Conservation (phyloP, 495 filamentous ascomycete genomes). For the Penicillium dipodomyicola region DNA sequence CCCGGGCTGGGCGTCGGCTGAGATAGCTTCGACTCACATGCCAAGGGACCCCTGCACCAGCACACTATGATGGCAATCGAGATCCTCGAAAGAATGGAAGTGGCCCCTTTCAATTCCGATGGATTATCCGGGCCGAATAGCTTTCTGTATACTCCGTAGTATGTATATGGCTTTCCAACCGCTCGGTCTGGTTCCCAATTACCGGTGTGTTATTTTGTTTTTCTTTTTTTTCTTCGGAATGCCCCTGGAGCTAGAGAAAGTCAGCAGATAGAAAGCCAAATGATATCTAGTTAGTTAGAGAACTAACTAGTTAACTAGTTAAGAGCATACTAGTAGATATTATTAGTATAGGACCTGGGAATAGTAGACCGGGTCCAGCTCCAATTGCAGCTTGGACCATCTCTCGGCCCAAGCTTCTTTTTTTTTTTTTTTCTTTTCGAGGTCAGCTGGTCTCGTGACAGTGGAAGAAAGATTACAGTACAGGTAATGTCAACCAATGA, state of each 20-base stretch:
- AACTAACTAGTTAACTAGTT: too few relatives aligned
- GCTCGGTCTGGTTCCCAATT: conserved; percentile 1
- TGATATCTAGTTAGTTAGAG: too few relatives aligned
- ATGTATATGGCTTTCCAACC: not conserved
- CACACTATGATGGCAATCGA: not conserved
- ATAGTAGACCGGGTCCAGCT: not conserved
- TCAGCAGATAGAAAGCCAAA: not conserved
- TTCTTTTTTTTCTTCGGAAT: not conserved
- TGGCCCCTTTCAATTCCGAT: conserved; percentile 2
- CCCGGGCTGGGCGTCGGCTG: conserved; percentile 24
- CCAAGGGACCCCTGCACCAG: conserved; percentile 26
- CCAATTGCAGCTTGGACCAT: conserved; percentile 7
- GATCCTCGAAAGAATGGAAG: conserved; percentile 3
- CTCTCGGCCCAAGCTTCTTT: conserved; percentile 23
- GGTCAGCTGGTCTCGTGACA: conserved; percentile 25
- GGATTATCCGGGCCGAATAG: not conserved
- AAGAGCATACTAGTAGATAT: not conserved
- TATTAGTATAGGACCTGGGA: not conserved
- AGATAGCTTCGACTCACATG: conserved; percentile 25
- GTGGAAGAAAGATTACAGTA: not conserved
- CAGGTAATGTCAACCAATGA: conserved; percentile 19
- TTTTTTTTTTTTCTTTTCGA: conserved; percentile 9
- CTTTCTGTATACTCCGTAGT: not conserved
- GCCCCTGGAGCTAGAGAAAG: not conserved
- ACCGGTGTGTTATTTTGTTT: conserved; percentile 1